These are phyloP conservation scores for Coccomyxa sp. DNA, from an alignment of 139 green algal species.

Conservation along the genomic window DNA sequence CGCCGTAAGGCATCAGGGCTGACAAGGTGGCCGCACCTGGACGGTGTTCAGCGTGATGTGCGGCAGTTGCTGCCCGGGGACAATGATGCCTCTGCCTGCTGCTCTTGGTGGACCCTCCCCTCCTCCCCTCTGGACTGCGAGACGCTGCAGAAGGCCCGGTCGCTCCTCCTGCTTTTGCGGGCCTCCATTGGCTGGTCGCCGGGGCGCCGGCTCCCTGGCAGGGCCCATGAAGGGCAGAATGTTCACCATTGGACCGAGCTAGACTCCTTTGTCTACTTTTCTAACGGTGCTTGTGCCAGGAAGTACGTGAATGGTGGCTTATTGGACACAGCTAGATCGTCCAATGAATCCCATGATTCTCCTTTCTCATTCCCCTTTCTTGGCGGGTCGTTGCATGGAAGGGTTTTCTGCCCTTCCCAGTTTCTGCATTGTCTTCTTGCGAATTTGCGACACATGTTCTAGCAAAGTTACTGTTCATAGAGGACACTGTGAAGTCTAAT, in stretches of 20 bases:
- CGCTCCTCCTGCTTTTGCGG: not conserved
- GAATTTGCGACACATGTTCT: too few species aligned
- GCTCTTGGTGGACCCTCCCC: too few species aligned
- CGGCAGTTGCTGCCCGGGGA: slow-evolving; percentile 36
- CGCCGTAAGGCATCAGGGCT: not conserved
- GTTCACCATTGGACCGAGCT: not conserved
- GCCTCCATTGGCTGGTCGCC: not conserved
- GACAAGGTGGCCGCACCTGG: slow-evolving; percentile 8
- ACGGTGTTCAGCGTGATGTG: slow-evolving; percentile 41
- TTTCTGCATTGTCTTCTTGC: not conserved
- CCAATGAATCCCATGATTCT: not conserved
- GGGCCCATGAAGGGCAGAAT: not conserved
- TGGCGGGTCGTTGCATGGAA: not conserved
- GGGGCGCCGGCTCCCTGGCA: not conserved
- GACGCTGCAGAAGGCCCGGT: not conserved
- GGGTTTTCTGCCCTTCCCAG: not conserved
- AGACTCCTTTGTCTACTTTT: not conserved
- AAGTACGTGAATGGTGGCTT: not conserved
- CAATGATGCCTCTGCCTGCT: slow-evolving; percentile 15
- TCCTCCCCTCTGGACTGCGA: not conserved
- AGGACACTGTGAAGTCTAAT: not conserved
- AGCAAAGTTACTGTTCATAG: not conserved
- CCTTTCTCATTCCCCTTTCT: not conserved
- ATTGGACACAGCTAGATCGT: not conserved
- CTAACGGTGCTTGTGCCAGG: not conserved